Evolutionary conservation across 2,329 filamentous ascomycete genomes (phyloP).

Genomic region (Lasiodiplodia theobromae): DNA sequence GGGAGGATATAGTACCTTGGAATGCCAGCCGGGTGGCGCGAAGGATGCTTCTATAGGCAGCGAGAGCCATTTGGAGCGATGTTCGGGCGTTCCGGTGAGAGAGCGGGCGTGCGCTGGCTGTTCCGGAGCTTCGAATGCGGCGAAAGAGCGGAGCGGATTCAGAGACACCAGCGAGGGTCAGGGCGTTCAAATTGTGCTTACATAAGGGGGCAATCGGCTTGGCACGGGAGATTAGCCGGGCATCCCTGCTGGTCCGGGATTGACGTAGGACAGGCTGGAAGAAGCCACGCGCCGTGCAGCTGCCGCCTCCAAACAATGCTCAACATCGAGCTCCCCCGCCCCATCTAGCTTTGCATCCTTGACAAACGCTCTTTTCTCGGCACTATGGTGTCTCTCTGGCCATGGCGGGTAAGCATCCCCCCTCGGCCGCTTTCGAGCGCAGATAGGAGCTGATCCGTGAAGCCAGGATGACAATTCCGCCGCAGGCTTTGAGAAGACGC

Average conservation of each 20-base stretch:
- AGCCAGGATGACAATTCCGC: conserved; percentile 79
- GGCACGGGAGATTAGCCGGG: not conserved
- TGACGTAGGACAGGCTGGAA: conserved; percentile 21
- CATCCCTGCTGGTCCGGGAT: conserved; percentile 21
- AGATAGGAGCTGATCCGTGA: conserved; percentile 29
- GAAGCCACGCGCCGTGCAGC: conserved; percentile 26
- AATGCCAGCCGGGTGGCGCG: conserved; percentile 86
- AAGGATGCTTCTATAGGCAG: conserved; percentile 81
- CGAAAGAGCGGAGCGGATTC: conserved; percentile 10
- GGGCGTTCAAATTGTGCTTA: conserved; percentile 2
- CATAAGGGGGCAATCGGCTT: conserved; percentile 2
- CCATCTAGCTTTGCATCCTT: not conserved
- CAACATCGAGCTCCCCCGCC: conserved; percentile 14
- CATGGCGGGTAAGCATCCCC: conserved; percentile 71
- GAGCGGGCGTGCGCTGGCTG: not conserved
- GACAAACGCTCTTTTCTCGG: not conserved
- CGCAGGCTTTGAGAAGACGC: conserved; percentile 89
- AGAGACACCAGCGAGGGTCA: not conserved
- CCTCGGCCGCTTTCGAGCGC: not conserved
- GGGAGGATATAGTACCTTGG: conserved; percentile 63
- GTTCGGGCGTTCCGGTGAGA: conserved; percentile 15
- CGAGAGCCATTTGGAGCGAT: conserved; percentile 64
- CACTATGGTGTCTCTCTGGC: conserved; percentile 85
- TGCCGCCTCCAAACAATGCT: conserved; percentile 20
- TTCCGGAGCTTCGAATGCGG: conserved; percentile 7